Base-by-base conservation (phyloP, 495 filamentous ascomycete genomes). In the Daldinia childiae region DNA sequence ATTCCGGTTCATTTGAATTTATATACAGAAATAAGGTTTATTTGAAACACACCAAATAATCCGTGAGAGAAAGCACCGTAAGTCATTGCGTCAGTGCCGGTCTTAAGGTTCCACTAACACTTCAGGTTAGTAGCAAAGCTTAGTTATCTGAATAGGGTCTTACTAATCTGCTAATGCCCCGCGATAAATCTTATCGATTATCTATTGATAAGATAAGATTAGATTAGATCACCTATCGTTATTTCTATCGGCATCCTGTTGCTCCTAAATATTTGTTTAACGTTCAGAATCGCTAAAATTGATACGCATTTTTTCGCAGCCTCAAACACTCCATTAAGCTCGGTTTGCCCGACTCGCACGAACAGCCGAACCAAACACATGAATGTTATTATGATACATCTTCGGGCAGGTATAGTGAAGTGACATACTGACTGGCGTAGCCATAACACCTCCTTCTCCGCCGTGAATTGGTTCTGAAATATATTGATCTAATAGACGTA, bases 81-180 rank as follows among this genome's bases (percentile, higher is more conserved):
- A 30, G 50, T 54, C 26, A 72, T 72, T 63, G 69, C 69, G 69
- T 72, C 69, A 72, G 69, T 41, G n/a, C 7, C 14, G 17, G 39
- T 41, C 24, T 43, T 9, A 27, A 27, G 24, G 19, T 39, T 45
- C 57, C 21, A 59, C 21, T 39, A 45, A 15, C 21, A 21, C 30
- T 36, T 38, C 4, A 41, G 43, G 19, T 24, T 48, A 43, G 34
- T 48, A 43, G 34, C n/a, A n/a, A 38, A 58, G 51, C 39, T 24
- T n/a, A n/a, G n/a, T n/a, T 50, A 43, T 48, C 34, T 54, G 4
- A 6, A 36, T 21, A 26, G 66, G 58, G 30, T 12, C 69, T 72
- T 67, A 72, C 58, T 72, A 14, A 72, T 66, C 67, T 67, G 67
- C 58, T 72, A 14, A 72, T 66, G 61, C 63, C 58, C 58, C 58